Conservation (phyloP, 73 alveolate species). For the Symbiodinium pilosum region DNA sequence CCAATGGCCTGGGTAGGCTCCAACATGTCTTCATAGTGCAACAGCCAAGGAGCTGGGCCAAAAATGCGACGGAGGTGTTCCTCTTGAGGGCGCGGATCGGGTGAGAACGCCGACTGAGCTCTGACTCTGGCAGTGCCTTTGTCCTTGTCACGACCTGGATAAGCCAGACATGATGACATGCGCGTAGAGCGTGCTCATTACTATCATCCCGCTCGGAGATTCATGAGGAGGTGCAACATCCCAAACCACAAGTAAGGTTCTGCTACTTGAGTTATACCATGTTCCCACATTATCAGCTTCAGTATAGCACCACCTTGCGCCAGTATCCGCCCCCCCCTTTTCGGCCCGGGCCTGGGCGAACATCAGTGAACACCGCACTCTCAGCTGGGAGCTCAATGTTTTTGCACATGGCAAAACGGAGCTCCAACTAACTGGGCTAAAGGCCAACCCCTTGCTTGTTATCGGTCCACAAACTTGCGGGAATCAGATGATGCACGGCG, state of each 20-base stretch:
- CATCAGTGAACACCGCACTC: neutral
- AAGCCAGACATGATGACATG: no score
- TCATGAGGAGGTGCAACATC: no score
- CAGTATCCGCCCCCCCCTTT: no score
- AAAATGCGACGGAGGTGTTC: neutral
- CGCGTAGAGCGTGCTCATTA: no score
- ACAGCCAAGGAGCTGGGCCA: conserved; percentile 10
- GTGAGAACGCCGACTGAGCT: neutral
- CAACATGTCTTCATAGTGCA: no score
- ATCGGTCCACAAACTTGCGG: neutral
- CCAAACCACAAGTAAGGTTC: no score
- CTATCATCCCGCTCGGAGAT: no score
- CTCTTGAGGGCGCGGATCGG: neutral
- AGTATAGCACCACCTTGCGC: no score
- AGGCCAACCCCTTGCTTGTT: neutral
- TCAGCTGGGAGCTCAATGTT: neutral
- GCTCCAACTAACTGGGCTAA: neutral
- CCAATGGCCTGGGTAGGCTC: no score
- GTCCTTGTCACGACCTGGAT: neutral
- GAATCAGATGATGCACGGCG: no score
- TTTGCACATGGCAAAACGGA: neutral
- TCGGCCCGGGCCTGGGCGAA: neutral
- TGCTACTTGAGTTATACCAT: no score
- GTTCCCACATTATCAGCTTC: no score
- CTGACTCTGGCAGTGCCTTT: neutral